These are phyloP conservation scores for Skeletonema potamos DNA, from an alignment of 108 stramenopile species.

Conservation along the genomic window DNA sequence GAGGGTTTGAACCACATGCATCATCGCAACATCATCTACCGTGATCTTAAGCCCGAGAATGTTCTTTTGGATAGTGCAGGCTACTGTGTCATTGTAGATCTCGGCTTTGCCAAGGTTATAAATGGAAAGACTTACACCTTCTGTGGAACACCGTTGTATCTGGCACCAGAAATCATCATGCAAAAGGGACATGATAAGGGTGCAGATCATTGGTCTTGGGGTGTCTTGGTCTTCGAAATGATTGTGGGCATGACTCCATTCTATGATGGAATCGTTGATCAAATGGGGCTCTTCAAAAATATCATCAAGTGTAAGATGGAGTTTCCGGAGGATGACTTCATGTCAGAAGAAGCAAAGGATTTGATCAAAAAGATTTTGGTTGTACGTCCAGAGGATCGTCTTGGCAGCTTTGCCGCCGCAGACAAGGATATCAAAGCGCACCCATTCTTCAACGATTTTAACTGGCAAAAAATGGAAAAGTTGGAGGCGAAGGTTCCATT, in stretches of 20 bases:
- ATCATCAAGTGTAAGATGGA: constrained; percentile 69
- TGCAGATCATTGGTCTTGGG: constrained; percentile 98
- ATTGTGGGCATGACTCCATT: constrained; percentile 83
- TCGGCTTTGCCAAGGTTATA: constrained; percentile 91
- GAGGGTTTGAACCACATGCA: constrained; percentile 72
- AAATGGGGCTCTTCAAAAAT: constrained; percentile 79
- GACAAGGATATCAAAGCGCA: constrained; percentile 73
- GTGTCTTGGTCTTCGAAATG: constrained; percentile 97
- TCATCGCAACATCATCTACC: constrained; percentile 85
- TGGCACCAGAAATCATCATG: constrained; percentile 95
- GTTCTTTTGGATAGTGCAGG: constrained; percentile 86
- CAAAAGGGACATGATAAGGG: constrained; percentile 95
- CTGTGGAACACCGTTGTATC: constrained; percentile 95
- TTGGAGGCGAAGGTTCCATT: constrained; percentile 88
- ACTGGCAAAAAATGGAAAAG: constrained; percentile 63
- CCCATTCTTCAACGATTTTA: constrained; percentile 74
- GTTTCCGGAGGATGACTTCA: constrained; percentile 43
- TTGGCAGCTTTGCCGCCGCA: constrained; percentile 78
- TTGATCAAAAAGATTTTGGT: constrained; percentile 70
- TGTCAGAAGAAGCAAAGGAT: constrained; percentile 44
- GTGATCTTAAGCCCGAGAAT: constrained; percentile 97
- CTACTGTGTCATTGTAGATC: constrained; percentile 90
- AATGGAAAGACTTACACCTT: constrained; percentile 88
- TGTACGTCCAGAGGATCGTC: constrained; percentile 56
- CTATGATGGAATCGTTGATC: constrained; percentile 68